phyloP scores from a whole-genome alignment of 2,329 filamentous ascomycete genomes.

The Botryosphaeria dothidea region DNA sequence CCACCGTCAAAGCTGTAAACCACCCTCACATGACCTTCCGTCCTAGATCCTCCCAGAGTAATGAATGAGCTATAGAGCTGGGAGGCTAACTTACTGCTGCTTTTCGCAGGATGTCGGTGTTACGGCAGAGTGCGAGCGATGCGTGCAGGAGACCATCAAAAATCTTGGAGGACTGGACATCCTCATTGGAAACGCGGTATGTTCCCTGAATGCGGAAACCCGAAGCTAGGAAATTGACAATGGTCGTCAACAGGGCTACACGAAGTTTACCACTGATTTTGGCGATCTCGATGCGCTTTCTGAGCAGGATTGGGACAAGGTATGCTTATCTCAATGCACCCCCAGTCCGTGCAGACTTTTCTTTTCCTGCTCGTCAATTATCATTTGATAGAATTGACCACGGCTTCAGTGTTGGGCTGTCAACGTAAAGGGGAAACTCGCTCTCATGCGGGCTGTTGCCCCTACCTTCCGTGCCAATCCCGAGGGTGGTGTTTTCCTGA shows the following conservation, averaged over 20 bases:
- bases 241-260: slow-evolving; percentile 55
- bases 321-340: slow-evolving; percentile 28
- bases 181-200: slow-evolving; percentile 72
- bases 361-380: too few relatives aligned
- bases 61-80: too few relatives aligned
- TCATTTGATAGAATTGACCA: not conserved
- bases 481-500: slow-evolving; percentile 64
- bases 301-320: slow-evolving; percentile 66
- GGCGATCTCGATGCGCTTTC: slow-evolving; percentile 58
- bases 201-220: slow-evolving; percentile 23
- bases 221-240: too few relatives aligned
- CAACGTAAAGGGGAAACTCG: slow-evolving; percentile 56
- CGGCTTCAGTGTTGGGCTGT: slow-evolving; percentile 57
- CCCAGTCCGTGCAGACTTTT: not conserved
- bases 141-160: slow-evolving; percentile 61
- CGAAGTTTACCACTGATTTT: slow-evolving; percentile 57
- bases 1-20: slow-evolving; percentile 62
- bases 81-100: not conserved
- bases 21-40: not conserved
- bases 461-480: slow-evolving; percentile 62
- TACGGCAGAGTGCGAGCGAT: slow-evolving; percentile 58
- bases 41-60: too few relatives aligned
- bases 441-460: slow-evolving; percentile 57
- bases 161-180: slow-evolving; percentile 73
- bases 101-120: slow-evolving; percentile 59